Conservation (phyloP, 2,329 filamentous ascomycete genomes). For the Periconia sp. region DNA sequence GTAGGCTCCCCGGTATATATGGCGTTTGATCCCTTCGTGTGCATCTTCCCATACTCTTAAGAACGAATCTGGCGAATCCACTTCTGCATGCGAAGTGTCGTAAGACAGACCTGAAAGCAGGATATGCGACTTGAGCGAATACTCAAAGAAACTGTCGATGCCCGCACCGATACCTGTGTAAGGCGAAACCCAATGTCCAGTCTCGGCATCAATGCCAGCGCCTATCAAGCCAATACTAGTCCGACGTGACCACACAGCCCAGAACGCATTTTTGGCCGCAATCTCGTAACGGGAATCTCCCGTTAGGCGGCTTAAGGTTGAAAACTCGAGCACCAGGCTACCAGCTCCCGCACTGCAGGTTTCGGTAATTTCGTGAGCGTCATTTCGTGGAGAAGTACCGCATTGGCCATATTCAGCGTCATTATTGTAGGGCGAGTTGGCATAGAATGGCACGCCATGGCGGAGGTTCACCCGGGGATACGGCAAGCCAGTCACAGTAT, state of each 20-base stretch:
- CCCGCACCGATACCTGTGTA: conserved; percentile 95
- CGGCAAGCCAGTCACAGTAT: conserved; percentile 85
- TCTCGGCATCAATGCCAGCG: conserved; percentile 88
- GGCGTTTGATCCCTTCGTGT: conserved; percentile 82
- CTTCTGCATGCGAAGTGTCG: conserved; percentile 55
- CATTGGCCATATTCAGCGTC: conserved; percentile 54
- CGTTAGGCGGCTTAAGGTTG: conserved; percentile 83
- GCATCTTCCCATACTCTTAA: conserved; percentile 81
- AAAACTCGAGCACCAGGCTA: conserved; percentile 90
- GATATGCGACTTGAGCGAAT: conserved; percentile 92
- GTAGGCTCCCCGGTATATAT: conserved; percentile 76
- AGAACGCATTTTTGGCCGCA: conserved; percentile 88
- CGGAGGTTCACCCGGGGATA: conserved; percentile 93
- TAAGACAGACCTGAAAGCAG: conserved; percentile 72
- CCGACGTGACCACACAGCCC: conserved; percentile 90
- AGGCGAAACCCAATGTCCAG: conserved; percentile 82
- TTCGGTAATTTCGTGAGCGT: conserved; percentile 77
- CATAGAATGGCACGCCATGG: conserved; percentile 88
- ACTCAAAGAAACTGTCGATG: conserved; percentile 98
- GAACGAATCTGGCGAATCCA: conserved; percentile 74
- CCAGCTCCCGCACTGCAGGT: conserved; percentile 97
- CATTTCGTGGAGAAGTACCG: conserved; percentile 46
- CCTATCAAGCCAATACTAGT: conserved; percentile 87
- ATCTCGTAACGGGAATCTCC: conserved; percentile 87
- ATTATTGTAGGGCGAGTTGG: conserved; percentile 76